Percentiles rank a stretch among this genome's conserved stretches.
Evolutionary conservation across 2,329 filamentous ascomycete species (phyloP).

Genomic region (Ilyonectria robusta): DNA sequence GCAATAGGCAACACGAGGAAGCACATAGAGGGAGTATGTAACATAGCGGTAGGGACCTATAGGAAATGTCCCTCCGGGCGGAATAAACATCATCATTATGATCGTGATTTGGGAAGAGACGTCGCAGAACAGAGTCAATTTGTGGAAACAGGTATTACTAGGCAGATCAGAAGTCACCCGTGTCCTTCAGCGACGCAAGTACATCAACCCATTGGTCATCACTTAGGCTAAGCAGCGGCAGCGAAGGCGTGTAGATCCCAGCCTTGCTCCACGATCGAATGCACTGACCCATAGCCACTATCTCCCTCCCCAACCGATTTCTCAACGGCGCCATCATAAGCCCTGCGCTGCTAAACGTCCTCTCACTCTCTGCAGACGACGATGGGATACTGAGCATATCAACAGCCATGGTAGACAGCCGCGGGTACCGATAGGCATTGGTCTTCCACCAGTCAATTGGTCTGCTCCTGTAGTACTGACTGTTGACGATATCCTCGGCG

Average conservation of each 20-base stretch:
- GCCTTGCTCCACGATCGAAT: constrained; percentile 8
- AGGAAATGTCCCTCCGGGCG: constrained; percentile 3
- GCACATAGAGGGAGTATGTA: constrained; percentile 7
- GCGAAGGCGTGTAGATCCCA: constrained; percentile 5
- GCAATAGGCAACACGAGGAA: constrained; percentile 9
- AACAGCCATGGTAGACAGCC: constrained; percentile 4
- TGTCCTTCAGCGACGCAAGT: too few species aligned
- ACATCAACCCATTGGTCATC: too few species aligned
- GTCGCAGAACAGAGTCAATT: neutral
- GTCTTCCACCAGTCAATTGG: constrained; percentile 8
- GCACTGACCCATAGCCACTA: constrained; percentile 6
- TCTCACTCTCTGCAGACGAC: neutral
- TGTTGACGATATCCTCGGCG: neutral
- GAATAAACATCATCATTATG: constrained; percentile 14
- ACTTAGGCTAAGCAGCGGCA: too few species aligned
- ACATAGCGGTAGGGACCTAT: constrained; percentile 7
- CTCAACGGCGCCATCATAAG: constrained; percentile 7
- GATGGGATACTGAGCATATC: constrained; percentile 9
- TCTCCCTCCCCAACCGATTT: constrained; percentile 7
- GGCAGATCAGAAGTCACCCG: too few species aligned
- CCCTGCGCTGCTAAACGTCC: neutral
- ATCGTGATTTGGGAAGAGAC: neutral
- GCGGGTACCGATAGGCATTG: neutral
- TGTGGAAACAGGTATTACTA: neutral
- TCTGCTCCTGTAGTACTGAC: neutral